Conservation (phyloP, 176 grass and related monocot genomes). For the Echinochloa phyllopogon region DNA sequence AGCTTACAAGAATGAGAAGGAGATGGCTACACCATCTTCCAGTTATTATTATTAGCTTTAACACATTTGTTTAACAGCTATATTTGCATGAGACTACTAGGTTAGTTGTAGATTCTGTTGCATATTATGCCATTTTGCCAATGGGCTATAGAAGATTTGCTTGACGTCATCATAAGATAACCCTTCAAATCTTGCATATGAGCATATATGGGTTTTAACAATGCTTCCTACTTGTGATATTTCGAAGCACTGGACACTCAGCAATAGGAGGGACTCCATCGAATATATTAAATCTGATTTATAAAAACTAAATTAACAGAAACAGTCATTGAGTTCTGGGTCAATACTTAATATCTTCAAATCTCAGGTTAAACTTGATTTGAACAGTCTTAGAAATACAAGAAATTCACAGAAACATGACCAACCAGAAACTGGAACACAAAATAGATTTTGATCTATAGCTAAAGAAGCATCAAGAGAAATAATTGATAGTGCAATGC, state of each 20-base stretch:
- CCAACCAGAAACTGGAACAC: conserved; percentile 19
- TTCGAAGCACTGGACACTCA: not conserved
- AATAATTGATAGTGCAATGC: conserved; percentile 5
- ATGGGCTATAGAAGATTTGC: not conserved
- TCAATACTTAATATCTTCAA: conserved; percentile 35
- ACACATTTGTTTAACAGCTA: conserved; percentile 6
- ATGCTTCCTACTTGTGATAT: not conserved
- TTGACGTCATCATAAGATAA: not conserved
- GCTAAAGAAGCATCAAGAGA: not conserved
- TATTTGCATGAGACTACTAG: not conserved
- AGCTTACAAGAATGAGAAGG: conserved; percentile 7
- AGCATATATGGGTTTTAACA: conserved; percentile 4
- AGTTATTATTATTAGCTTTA: not conserved
- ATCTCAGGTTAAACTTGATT: conserved; percentile 4
- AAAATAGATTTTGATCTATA: not conserved
- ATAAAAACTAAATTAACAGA: not conserved
- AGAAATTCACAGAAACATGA: conserved; percentile 16
- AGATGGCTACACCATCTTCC: not conserved
- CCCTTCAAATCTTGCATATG: not conserved
- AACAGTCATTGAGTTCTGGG: not conserved
- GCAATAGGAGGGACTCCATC: not conserved
- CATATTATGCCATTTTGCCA: not conserved
- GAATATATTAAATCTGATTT: conserved; percentile 22
- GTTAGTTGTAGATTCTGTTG: not conserved
- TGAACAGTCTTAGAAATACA: conserved; percentile 18